Evolutionary conservation across 768 basidiomycete genomes (phyloP).

Genomic region (Rhizopogon rudus): DNA sequence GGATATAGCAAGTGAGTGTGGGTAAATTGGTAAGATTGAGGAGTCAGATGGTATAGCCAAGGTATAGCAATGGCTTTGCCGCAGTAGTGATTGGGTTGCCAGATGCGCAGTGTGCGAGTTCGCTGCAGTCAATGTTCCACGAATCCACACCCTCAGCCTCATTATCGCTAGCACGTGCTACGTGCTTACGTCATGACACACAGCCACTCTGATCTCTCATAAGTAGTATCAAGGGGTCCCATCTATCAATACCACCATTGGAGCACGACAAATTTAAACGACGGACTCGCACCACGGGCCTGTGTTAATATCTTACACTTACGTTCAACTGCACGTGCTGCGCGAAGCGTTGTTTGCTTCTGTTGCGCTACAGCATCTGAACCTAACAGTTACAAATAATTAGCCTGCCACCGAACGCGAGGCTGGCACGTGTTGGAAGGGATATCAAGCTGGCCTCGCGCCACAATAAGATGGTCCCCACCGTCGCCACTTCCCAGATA

Average conservation of each 20-base stretch:
- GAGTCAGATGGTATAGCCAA: constrained; percentile 8
- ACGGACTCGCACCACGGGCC: no score
- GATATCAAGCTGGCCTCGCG: constrained; percentile 21
- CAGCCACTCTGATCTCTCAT: neutral
- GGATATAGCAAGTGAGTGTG: neutral
- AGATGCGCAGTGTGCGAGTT: neutral
- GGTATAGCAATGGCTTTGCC: constrained; percentile 5
- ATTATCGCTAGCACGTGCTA: constrained; percentile 17
- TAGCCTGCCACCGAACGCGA: constrained; percentile 22
- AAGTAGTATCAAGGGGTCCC: no score
- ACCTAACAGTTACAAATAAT: constrained; percentile 23
- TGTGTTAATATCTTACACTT: no score
- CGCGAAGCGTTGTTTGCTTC: neutral
- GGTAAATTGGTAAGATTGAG: neutral
- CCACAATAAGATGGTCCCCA: constrained; percentile 5
- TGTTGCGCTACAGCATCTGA: constrained; percentile 10
- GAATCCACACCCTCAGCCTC: neutral
- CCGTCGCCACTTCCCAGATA: constrained; percentile 14
- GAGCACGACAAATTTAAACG: no score
- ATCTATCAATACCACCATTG: no score
- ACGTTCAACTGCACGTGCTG: neutral
- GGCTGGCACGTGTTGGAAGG: constrained; percentile 22
- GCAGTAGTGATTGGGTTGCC: constrained; percentile 4
- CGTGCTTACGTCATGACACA: constrained; percentile 14
- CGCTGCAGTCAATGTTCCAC: neutral